Conservation (phyloP, 257 asterid genomes). For the Jacaranda copaia region DNA sequence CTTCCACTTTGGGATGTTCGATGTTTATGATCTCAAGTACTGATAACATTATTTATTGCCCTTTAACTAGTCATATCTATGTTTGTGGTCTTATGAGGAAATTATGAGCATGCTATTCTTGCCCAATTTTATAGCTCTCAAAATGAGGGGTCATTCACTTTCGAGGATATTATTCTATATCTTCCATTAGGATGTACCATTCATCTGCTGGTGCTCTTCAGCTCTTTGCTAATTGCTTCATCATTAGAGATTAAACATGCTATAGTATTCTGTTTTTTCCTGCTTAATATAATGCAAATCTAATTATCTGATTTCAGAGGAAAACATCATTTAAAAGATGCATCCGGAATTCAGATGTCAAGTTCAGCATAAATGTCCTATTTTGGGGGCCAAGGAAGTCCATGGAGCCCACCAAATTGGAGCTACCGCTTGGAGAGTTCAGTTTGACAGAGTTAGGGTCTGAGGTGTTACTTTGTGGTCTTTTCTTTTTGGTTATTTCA, state of each 20-base stretch:
- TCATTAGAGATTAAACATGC: neutral
- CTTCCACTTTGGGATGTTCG: neutral
- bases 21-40: neutral
- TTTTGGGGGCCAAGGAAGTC: constrained; percentile 88
- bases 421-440: constrained; percentile 73
- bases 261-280: neutral
- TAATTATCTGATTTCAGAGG: constrained; percentile 50
- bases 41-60: neutral
- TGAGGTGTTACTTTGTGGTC: constrained; percentile 56
- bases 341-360: constrained; percentile 35
- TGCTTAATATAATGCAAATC: constrained; percentile 17
- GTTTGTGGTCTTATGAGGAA: neutral
- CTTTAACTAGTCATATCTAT: neutral
- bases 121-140: constrained; percentile 16
- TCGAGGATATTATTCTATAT: constrained; percentile 2
- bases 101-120: constrained; percentile 14
- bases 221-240: constrained; percentile 23
- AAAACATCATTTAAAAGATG: constrained; percentile 40
- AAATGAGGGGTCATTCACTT: neutral
- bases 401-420: constrained; percentile 58
- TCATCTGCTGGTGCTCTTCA: neutral
- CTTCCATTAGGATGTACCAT: neutral
- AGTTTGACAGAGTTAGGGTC: constrained; percentile 52
- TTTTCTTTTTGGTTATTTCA: neutral
- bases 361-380: constrained; percentile 60